A percentile compares a stretch with the other conserved stretches of the same genome.
These are phyloP conservation scores for Psilocybe cyanescens DNA, from an alignment of 768 basidiomycete genomes.

Conservation along the genomic window DNA sequence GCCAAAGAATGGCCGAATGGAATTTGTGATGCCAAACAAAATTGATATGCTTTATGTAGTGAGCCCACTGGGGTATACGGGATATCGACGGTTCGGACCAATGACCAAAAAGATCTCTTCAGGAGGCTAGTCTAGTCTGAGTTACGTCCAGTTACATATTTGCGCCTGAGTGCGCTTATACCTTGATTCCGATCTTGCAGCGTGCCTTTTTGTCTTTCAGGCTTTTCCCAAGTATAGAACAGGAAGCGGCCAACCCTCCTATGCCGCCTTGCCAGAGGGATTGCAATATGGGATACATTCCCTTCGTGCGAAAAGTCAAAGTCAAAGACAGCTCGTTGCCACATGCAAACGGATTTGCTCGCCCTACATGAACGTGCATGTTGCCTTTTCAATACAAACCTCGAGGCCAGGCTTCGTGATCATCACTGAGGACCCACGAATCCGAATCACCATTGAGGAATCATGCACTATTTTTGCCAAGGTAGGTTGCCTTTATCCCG, in stretches of 20 bases:
- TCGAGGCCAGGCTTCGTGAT: neutral
- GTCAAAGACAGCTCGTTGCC: conserved; percentile 1
- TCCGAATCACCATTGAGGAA: neutral
- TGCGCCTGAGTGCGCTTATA: conserved; percentile 2
- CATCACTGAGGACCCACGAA: neutral
- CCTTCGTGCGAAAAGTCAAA: conserved; percentile 1
- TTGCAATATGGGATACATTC: neutral
- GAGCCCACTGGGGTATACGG: conserved; percentile 5
- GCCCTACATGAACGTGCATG: neutral
- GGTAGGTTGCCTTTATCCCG: neutral
- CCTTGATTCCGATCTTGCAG: conserved; percentile 13
- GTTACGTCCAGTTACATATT: neutral
- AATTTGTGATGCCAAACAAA: neutral
- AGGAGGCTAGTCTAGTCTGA: conserved; percentile 1
- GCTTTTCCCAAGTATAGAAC: neutral
- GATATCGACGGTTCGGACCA: conserved; percentile 14
- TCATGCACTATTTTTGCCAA: neutral
- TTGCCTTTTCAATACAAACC: neutral
- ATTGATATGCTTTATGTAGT: conserved; percentile 9
- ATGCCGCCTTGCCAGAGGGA: neutral
- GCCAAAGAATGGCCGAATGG: neutral
- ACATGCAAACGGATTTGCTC: neutral
- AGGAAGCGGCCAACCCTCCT: neutral
- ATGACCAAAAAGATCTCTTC: conserved; percentile 7
- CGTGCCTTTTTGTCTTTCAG: conserved; percentile 13